Evolutionary conservation across 2,329 filamentous ascomycete species (phyloP), one percentile per base, ranked within the genome.

Genomic region (Xylaria hypoxylon): DNA sequence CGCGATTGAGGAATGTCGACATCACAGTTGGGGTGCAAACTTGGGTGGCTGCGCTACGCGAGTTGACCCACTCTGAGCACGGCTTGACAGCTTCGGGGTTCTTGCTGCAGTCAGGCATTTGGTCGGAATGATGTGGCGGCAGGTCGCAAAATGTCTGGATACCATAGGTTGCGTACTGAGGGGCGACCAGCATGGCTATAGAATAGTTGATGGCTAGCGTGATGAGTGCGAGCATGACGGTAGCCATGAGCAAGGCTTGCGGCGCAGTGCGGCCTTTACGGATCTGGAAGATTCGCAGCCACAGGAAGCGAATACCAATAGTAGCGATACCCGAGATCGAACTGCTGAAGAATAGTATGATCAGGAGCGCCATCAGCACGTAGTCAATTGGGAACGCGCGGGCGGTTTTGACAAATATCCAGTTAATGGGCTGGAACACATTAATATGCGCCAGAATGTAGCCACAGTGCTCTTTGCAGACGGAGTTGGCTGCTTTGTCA

Each of bases 361-460:
- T 88, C 8, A 99, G 82, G 1, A 97, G 81, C 0, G 93, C 88
- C 85, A 97, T 96, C 59, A 99, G 85, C 35, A 96, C 82, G 77
- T 98, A 98, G 82, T 99, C 96, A 69, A 97, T 85, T 0, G 96
- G 96, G 81, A 97, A 98, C 1, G 91, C 89, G 73, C 88, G 91
- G 51, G 94, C 91, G 0, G 93, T 88, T 79, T 92, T 86, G 70
- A 97, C 89, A 67, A 97, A 88, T 64, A 97, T 83, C 87, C 91
- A 97, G 81, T 99, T 98, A 76, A 97, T 84, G 1, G 96, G 96
- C 78, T 99, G 96, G 83, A 97, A 97, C 72, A 98, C 89, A 78
- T 96, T 93, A 78, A 96, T 92, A 76, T 84, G 86, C 48, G 90
- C 93, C 4, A 99, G 86, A 56, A 98, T 92, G 80, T 97, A 99